phyloP scores from a whole-genome alignment of 257 asterid species.

The Schizonepeta tenuifolia region DNA sequence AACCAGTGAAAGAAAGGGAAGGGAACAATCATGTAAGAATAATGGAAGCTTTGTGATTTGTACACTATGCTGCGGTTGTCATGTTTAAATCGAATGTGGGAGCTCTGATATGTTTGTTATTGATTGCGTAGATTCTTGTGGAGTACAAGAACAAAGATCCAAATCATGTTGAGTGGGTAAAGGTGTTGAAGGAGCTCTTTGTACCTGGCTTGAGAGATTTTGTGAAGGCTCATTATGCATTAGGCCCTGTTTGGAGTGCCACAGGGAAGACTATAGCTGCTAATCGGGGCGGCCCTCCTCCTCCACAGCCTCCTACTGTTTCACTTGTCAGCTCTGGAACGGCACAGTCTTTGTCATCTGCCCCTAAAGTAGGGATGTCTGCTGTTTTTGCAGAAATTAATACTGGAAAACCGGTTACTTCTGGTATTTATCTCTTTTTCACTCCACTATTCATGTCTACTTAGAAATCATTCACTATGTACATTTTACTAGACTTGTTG shows the following conservation, averaged over 20 bases:
- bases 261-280: constrained; percentile 54
- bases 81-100: background rate
- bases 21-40: background rate
- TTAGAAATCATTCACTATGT: constrained; percentile 38
- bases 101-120: constrained; percentile 24
- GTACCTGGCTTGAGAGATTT: constrained; percentile 87
- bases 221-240: constrained; percentile 73
- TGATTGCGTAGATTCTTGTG: constrained; percentile 65
- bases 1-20: constrained; percentile 2
- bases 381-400: constrained; percentile 83
- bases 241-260: constrained; percentile 89
- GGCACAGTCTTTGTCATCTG: constrained; percentile 64
- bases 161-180: constrained; percentile 88
- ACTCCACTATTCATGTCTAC: background rate
- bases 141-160: constrained; percentile 80
- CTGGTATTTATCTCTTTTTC: constrained; percentile 50
- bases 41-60: background rate
- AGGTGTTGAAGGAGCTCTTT: constrained; percentile 83
- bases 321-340: constrained; percentile 54
- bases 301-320: constrained; percentile 67
- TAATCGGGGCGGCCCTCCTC: constrained; percentile 49
- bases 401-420: constrained; percentile 70
- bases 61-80: background rate
- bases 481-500: constrained; percentile 3
- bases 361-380: constrained; percentile 80